These are phyloP conservation scores for Candida tropicalis DNA, from an alignment of 1,139 yeast species.

Conservation along the genomic window DNA sequence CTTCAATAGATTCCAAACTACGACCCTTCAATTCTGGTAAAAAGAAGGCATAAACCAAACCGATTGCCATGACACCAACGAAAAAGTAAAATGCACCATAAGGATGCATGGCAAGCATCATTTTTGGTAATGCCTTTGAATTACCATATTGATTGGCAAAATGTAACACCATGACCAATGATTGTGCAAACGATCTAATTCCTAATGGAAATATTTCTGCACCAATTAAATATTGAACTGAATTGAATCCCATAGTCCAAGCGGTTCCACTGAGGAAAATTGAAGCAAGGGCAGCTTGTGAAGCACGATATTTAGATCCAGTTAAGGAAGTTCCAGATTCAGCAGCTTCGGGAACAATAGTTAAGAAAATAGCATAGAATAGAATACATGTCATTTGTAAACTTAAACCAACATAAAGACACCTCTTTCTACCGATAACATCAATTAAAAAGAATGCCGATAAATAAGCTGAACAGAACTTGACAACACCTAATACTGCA, in stretches of 20 bases:
- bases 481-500: conserved; percentile 51
- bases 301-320: conserved; percentile 37
- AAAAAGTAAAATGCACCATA: conserved; percentile 61
- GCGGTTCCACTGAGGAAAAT: conserved; percentile 57
- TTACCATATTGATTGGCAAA: conserved; percentile 63
- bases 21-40: conserved; percentile 58
- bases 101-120: conserved; percentile 50
- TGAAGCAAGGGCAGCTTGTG: conserved; percentile 55
- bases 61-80: conserved; percentile 42
- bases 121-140: conserved; percentile 57
- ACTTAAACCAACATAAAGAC: conserved; percentile 42
- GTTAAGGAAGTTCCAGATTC: conserved; percentile 28
- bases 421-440: conserved; percentile 46
- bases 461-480: conserved; percentile 45
- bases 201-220: conserved; percentile 62
- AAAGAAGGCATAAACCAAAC: conserved; percentile 52
- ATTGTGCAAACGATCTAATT: conserved; percentile 56
- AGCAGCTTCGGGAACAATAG: conserved; percentile 49
- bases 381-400: conserved; percentile 33
- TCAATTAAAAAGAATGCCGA: conserved; percentile 52
- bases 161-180: conserved; percentile 59
- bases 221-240: conserved; percentile 59
- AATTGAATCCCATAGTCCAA: conserved; percentile 67
- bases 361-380: conserved; percentile 50
- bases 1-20: conserved; percentile 60